These are phyloP conservation scores for Papiliotrema flavescens DNA, from an alignment of 1,284 basidiomycete genomes.

Conservation along the genomic window DNA sequence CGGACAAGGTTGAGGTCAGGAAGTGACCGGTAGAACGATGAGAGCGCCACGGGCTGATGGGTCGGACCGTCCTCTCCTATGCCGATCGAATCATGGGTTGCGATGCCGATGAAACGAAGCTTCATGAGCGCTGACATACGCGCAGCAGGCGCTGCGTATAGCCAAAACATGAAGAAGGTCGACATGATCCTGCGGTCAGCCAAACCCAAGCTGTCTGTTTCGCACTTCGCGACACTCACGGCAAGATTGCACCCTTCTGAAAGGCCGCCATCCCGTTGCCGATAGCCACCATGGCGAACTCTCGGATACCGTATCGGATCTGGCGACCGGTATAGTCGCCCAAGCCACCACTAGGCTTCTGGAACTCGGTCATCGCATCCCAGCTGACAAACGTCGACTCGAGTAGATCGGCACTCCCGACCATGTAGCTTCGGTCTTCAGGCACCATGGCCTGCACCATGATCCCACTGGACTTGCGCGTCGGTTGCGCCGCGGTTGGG, in stretches of 20 bases:
- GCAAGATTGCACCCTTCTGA: constrained; percentile 41
- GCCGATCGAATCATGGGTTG: constrained; percentile 43
- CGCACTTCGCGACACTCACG: constrained; percentile 16
- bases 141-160: constrained; percentile 41
- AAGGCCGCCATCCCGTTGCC: constrained; percentile 41
- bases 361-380: constrained; percentile 37
- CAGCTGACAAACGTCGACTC: constrained; percentile 43
- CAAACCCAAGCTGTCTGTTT: constrained; percentile 48
- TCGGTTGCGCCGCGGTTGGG: constrained; percentile 27
- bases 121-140: constrained; percentile 42
- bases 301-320: constrained; percentile 42
- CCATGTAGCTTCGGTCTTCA: constrained; percentile 29
- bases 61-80: constrained; percentile 45
- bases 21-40: constrained; percentile 35
- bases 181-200: constrained; percentile 79
- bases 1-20: constrained; percentile 40
- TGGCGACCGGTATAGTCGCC: constrained; percentile 43
- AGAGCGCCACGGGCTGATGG: constrained; percentile 41
- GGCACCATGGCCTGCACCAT: constrained; percentile 32
- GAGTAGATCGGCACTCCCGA: constrained; percentile 39
- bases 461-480: constrained; percentile 38
- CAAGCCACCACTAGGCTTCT: constrained; percentile 32
- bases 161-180: constrained; percentile 47
- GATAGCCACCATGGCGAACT: constrained; percentile 39
- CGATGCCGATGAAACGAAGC: constrained; percentile 41